phyloP scores from a whole-genome alignment of 2,329 filamentous ascomycete genomes.

The Plectosphaerella cucumerina region DNA sequence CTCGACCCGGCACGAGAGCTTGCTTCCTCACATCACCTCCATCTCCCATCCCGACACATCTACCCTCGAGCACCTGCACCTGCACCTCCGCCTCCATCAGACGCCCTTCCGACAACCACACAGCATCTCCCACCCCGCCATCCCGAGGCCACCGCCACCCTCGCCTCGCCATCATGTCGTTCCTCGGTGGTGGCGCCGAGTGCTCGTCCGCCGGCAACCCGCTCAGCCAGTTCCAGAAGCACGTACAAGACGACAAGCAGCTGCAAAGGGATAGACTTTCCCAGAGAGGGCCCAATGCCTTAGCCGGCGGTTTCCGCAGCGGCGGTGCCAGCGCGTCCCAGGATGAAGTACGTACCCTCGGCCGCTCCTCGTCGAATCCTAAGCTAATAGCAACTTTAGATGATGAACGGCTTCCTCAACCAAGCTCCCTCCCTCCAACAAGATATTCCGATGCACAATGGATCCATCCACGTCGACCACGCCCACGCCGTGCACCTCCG shows the following conservation, averaged over 20 bases:
- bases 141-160: background rate
- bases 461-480: constrained; percentile 42
- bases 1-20: background rate
- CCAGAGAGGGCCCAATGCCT: constrained; percentile 65
- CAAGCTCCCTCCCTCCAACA: constrained; percentile 60
- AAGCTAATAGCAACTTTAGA: constrained; percentile 44
- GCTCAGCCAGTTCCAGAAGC: constrained; percentile 94
- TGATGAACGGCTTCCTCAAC: constrained; percentile 92
- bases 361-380: constrained; percentile 14
- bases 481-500: constrained; percentile 48
- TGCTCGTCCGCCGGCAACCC: constrained; percentile 96
- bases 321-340: constrained; percentile 64
- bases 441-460: constrained; percentile 48
- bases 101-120: background rate
- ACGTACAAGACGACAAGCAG: constrained; percentile 93
- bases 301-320: constrained; percentile 75
- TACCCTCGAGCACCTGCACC: background rate
- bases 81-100: background rate
- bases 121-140: background rate
- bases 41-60: background rate
- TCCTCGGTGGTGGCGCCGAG: constrained; percentile 82
- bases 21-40: background rate
- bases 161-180: constrained; percentile 69
- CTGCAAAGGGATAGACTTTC: constrained; percentile 86
- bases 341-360: constrained; percentile 57